Evolutionary conservation across 495 filamentous ascomycete genomes (phyloP).

Genomic region (Penicillium atrosanguineum): DNA sequence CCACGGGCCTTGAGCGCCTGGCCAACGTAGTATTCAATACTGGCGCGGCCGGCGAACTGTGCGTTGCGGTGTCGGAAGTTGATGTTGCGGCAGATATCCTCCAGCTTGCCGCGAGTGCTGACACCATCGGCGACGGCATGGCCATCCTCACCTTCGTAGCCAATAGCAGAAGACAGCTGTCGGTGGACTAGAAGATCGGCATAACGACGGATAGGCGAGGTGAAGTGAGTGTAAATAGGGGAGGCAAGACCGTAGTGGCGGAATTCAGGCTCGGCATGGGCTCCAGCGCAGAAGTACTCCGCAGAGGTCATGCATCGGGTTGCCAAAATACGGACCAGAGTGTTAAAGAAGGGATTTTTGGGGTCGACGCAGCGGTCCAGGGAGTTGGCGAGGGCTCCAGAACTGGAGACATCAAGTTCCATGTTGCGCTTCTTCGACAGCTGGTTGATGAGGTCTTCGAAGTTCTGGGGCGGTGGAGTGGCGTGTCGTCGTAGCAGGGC

Average conservation of each 20-base stretch:
- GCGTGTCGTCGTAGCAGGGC: slow-evolving; percentile 90
- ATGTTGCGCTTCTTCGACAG: slow-evolving; percentile 79
- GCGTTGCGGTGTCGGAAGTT: slow-evolving; percentile 96
- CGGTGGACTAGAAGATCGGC: slow-evolving; percentile 92
- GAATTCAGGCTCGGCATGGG: slow-evolving; percentile 89
- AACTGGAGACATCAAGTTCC: slow-evolving; percentile 76
- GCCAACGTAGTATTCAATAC: slow-evolving; percentile 95
- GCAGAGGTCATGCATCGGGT: slow-evolving; percentile 99
- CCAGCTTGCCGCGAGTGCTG: slow-evolving; percentile 71
- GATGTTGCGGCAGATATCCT: slow-evolving; percentile 95
- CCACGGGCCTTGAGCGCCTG: slow-evolving; percentile 87
- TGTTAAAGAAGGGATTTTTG: slow-evolving; percentile 96
- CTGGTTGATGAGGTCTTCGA: slow-evolving; percentile 88
- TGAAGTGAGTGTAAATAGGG: slow-evolving; percentile 99
- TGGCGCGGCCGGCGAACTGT: slow-evolving; percentile 88
- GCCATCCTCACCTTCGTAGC: slow-evolving; percentile 66
- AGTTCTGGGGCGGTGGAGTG: slow-evolving; percentile 90
- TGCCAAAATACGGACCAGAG: slow-evolving; percentile 91
- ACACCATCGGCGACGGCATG: slow-evolving; percentile 67
- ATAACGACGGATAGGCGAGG: slow-evolving; percentile 93
- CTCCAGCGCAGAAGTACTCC: slow-evolving; percentile 95
- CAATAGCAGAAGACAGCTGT: slow-evolving; percentile 92
- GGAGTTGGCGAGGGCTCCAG: slow-evolving; percentile 85
- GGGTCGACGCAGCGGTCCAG: slow-evolving; percentile 80
- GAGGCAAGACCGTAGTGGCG: slow-evolving; percentile 92